These are phyloP conservation scores for Vanderwaltozyma verrucispora DNA, from an alignment of 805 yeast species.

Conservation along the genomic window DNA sequence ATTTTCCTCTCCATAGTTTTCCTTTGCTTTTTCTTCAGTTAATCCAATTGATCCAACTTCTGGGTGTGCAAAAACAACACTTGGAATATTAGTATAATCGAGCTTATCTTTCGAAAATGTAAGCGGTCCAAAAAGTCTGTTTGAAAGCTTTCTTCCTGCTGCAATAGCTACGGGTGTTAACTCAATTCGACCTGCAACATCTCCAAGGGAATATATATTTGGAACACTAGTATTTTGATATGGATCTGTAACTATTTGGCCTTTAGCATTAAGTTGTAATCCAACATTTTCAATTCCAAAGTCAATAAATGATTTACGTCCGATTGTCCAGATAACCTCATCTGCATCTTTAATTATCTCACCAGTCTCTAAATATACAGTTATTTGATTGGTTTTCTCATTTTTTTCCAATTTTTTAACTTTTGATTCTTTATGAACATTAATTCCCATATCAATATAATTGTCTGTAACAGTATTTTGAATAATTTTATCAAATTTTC, in stretches of 20 bases:
- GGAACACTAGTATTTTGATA: slow-evolving; percentile 70
- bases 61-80: slow-evolving; percentile 97
- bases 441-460: slow-evolving; percentile 71
- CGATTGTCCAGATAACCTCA: slow-evolving; percentile 84
- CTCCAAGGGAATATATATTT: slow-evolving; percentile 80
- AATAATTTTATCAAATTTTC: slow-evolving; percentile 77
- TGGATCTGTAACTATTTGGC: slow-evolving; percentile 72
- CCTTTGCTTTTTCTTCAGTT: slow-evolving; percentile 66
- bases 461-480: slow-evolving; percentile 70
- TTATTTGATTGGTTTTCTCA: slow-evolving; percentile 40
- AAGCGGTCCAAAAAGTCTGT: slow-evolving; percentile 81
- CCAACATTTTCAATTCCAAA: slow-evolving; percentile 72
- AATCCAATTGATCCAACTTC: slow-evolving; percentile 94
- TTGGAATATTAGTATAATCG: slow-evolving; percentile 80
- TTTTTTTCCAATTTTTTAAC: slow-evolving; percentile 41
- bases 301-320: slow-evolving; percentile 68
- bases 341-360: slow-evolving; percentile 60
- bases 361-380: slow-evolving; percentile 35
- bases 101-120: slow-evolving; percentile 62
- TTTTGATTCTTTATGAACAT: slow-evolving; percentile 60
- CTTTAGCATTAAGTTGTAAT: slow-evolving; percentile 47
- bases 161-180: slow-evolving; percentile 98
- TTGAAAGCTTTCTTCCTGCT: slow-evolving; percentile 88
- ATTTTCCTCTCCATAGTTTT: slow-evolving; percentile 67
- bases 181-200: slow-evolving; percentile 86